Evolutionary conservation across 2,329 filamentous ascomycete genomes (phyloP), one percentile per base, ranked within the genome.

Genomic region (Sclerotinia nivalis): DNA sequence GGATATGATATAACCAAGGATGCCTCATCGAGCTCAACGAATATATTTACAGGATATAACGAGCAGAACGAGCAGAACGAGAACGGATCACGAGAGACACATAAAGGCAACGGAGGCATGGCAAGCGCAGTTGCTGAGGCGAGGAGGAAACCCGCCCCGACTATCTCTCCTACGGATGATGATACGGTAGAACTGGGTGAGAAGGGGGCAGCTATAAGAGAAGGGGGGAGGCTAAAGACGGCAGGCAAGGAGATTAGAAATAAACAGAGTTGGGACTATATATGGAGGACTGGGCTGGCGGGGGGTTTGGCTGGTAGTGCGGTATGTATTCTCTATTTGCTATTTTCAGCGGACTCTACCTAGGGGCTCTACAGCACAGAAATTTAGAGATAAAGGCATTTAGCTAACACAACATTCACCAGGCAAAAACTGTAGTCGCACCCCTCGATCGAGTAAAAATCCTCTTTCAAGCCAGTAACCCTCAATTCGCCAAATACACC

Each of bases 361-460:
- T 25, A 13, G 22, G 8, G 13, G 6, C 4, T 50, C 22, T 64
- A 20, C 31, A 3, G 45, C 20, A 37, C 2, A 15, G 15, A 25
- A 20, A 20, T n/a, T 22, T 18, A 28, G 28, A 5, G 28, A 20
- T 28, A 68, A 60, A 45, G 28, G 3, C 8, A 50, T 34, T 3
- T 22, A 60, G 18, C 66, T 68, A 43, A 68, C 28, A 25, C 3
- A 1, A 20, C 20, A 25, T 2, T 37, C 18, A n/a, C 12, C 47
- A 97, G 93, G 96, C 92, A 72, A 99, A 99, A 85, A 97, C 95
- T 0, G 85, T 97, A 9, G 96, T 99, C 50, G 96, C 93, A 34
- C 96, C 96, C 34, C 91, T 99, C 73, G 96, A 99, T 82, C 91
- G 96, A 74, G 96, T 99, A 77, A 99, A 99, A 82, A 99, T 99